These are phyloP conservation scores for Ramalina intermedia DNA, from an alignment of 495 filamentous ascomycete genomes.

Conservation along the genomic window DNA sequence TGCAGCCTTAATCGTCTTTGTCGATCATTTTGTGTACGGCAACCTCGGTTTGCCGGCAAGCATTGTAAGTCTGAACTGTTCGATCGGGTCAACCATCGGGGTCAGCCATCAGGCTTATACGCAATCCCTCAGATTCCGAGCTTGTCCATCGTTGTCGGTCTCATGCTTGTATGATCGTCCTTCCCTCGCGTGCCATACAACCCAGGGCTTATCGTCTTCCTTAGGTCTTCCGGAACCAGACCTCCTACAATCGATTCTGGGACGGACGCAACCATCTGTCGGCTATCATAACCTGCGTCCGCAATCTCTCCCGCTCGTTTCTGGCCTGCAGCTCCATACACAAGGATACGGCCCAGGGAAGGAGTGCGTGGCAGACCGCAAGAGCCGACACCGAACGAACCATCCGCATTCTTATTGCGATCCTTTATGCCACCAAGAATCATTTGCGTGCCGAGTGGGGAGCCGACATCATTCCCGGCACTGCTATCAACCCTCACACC, in stretches of 20 bases:
- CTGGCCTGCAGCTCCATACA: constrained; percentile 23
- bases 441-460: constrained; percentile 64
- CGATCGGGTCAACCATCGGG: not conserved
- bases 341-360: constrained; percentile 7
- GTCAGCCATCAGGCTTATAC: not conserved
- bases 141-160: constrained; percentile 64
- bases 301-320: constrained; percentile 49
- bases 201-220: not conserved
- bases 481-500: constrained; percentile 24
- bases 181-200: not conserved
- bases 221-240: constrained; percentile 54
- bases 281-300: constrained; percentile 41
- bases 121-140: constrained; percentile 41
- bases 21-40: constrained; percentile 41
- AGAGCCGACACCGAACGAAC: constrained; percentile 44
- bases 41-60: constrained; percentile 46
- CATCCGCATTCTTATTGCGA: constrained; percentile 48
- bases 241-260: constrained; percentile 61
- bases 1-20: constrained; percentile 45
- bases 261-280: constrained; percentile 48
- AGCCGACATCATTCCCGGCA: constrained; percentile 31
- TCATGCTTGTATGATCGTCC: constrained; percentile 44
- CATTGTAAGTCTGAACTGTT: constrained; percentile 32
- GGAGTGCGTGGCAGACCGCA: constrained; percentile 28
- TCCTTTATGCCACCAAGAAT: constrained; percentile 64